A percentile compares a stretch with the other conserved stretches of the same genome.
phyloP scores from a whole-genome alignment of 768 basidiomycete species.

The Mrakia blollopis region DNA sequence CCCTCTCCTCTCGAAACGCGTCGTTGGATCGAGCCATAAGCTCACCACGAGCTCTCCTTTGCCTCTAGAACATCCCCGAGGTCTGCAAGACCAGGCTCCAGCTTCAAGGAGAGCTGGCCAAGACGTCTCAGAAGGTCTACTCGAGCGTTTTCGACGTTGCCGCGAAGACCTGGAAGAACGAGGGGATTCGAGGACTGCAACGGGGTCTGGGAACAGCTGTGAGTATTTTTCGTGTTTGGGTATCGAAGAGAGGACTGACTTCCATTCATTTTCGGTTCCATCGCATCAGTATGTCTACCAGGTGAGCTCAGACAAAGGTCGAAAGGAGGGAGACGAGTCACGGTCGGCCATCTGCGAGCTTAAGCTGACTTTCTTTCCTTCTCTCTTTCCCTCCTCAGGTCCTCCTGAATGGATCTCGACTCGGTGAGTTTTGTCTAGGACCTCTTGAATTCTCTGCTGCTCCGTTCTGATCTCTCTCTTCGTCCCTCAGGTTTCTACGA shows the following conservation, averaged over 20 bases:
- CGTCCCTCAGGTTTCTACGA: conserved; percentile 80
- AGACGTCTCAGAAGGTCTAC: conserved; percentile 66
- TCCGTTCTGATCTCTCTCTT: conserved; percentile 19
- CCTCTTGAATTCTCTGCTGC: not conserved
- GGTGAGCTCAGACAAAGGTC: conserved; percentile 42
- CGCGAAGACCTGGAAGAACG: conserved; percentile 78
- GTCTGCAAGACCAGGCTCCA: conserved; percentile 94
- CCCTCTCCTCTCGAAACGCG: not conserved
- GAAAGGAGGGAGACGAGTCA: not conserved
- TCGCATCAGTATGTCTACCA: conserved; percentile 75
- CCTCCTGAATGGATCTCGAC: conserved; percentile 81
- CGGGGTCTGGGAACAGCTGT: conserved; percentile 87
- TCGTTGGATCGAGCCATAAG: conserved; percentile 25
- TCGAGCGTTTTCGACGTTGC: conserved; percentile 76
- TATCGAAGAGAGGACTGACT: not conserved
- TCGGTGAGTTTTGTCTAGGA: conserved; percentile 53
- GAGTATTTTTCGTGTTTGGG: conserved; percentile 41
- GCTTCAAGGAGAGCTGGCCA: conserved; percentile 89
- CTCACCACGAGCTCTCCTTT: conserved; percentile 26
- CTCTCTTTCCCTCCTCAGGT: conserved; percentile 52
- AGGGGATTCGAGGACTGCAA: conserved; percentile 87
- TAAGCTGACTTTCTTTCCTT: conserved; percentile 11
- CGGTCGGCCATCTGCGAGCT: not conserved
- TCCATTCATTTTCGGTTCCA: not conserved
- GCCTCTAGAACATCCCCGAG: conserved; percentile 41